Evolutionary conservation across 2,329 filamentous ascomycete genomes (phyloP).

Genomic region (Hymenoscyphus infarciens): DNA sequence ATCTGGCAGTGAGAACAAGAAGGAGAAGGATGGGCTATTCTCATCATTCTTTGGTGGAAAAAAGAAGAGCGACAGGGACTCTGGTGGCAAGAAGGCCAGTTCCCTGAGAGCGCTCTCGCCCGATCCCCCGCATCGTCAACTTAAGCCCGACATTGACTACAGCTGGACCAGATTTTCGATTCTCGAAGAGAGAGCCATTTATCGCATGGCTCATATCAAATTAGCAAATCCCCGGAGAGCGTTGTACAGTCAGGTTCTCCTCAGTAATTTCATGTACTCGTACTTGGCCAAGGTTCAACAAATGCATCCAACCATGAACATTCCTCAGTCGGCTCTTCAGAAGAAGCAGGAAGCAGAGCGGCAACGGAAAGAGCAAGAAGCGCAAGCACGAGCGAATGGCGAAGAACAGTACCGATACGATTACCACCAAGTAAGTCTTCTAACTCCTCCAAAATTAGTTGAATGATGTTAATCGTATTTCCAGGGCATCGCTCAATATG

Average conservation of each 20-base stretch:
- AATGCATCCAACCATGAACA: constrained; percentile 94
- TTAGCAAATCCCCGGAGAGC: constrained; percentile 93
- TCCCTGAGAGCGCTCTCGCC: constrained; percentile 73
- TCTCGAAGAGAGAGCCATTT: constrained; percentile 92
- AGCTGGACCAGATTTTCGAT: constrained; percentile 95
- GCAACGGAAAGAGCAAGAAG: constrained; percentile 41
- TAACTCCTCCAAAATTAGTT: neutral
- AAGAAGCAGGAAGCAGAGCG: constrained; percentile 60
- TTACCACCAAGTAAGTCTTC: constrained; percentile 35
- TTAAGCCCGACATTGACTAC: constrained; percentile 88
- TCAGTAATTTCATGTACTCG: constrained; percentile 99
- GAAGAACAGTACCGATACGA: constrained; percentile 36
- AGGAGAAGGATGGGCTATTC: constrained; percentile 91
- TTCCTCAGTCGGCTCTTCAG: constrained; percentile 75
- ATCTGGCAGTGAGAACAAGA: constrained; percentile 68
- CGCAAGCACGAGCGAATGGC: constrained; percentile 35
- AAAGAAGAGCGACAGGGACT: constrained; percentile 78
- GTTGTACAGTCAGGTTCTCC: constrained; percentile 86
- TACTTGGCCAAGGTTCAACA: constrained; percentile 98
- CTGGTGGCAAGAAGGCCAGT: constrained; percentile 68
- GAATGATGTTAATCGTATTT: constrained; percentile 13
- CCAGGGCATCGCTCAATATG: constrained; percentile 37
- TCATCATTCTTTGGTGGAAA: constrained; percentile 89
- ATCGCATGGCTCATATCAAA: constrained; percentile 98
- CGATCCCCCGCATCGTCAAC: constrained; percentile 67